Base-by-base conservation (phyloP, 495 filamentous ascomycete species). In the Penicillium herquei region DNA sequence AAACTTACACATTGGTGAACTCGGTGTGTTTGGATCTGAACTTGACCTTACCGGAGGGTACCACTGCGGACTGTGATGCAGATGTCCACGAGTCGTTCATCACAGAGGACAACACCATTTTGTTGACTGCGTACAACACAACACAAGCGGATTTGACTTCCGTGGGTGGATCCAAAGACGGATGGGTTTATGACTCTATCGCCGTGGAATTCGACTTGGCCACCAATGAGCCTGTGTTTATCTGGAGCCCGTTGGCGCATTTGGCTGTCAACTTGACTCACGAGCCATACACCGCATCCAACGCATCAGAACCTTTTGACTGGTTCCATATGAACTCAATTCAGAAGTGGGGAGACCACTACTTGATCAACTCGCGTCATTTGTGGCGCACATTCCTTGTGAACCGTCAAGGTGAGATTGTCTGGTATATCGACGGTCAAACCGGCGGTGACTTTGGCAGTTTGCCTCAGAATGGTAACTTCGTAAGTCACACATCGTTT, bases 61-160 rank as follows among this genome's bases (percentile, higher is more conserved):
- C 46, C 6, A 35, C 21, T 0, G 18, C 26, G 16, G 39, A 47
- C 16, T 59, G 56, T 13, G 59, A 55, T 34, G 55, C 56, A 16
- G 70, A 69, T 49, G 34, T 67, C 7, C 76, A 79, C 49, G 73
- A 75, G 46, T 68, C 70, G 3, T 62, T 52, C 26, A 68, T 77
- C 48, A 75, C 72, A 1, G 46, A 59, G n/a, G 59, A 73, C 16
- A 64, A 75, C 49, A 83, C 78, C 6, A 76, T 79, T 13, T 58
- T 81, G 3, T 74, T 81, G 39, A 68, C 74, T 18, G 70, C 75
- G 21, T 75, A 78, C 49, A 74, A 78, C 46, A 61, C 69, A 14
- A 73, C 75, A 18, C 63, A 63, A 4, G 53, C 67, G 10, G 71
- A 81, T 52, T 53, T 75, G 34, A 71, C 63, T 3, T 55, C 65